These are phyloP conservation scores for Rhizopogon vinicolor DNA, from an alignment of 768 basidiomycete genomes.

Conservation along the genomic window DNA sequence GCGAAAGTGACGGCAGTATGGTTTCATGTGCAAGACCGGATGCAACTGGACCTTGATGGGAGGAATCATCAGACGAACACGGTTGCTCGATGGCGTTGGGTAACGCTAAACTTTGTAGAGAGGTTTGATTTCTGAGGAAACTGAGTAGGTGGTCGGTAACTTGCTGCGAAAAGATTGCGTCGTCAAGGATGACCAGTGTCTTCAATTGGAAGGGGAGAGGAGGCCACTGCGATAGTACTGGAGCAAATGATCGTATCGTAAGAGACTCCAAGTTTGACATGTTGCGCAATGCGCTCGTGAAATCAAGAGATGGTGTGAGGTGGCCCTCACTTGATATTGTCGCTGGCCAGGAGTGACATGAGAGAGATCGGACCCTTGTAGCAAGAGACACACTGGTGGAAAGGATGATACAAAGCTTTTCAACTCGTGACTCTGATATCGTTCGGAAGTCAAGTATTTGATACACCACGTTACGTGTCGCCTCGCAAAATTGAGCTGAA, in stretches of 20 bases:
- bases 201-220: slow-evolving; percentile 17
- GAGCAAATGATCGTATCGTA: slow-evolving; percentile 20
- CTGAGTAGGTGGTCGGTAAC: slow-evolving; percentile 11
- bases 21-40: not conserved
- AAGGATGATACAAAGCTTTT: slow-evolving; percentile 15
- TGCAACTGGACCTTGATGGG: not conserved
- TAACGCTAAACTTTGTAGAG: slow-evolving; percentile 23
- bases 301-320: slow-evolving; percentile 10
- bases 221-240: slow-evolving; percentile 14
- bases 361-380: slow-evolving; percentile 16
- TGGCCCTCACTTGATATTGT: slow-evolving; percentile 5
- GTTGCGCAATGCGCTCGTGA: slow-evolving; percentile 22
- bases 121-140: slow-evolving; percentile 21
- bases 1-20: slow-evolving; percentile 19
- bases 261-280: slow-evolving; percentile 25
- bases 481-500: slow-evolving; percentile 16
- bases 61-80: not conserved
- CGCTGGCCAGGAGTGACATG: slow-evolving; percentile 19
- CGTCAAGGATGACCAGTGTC: slow-evolving; percentile 25
- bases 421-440: slow-evolving; percentile 7
- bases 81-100: slow-evolving; percentile 19
- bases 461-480: slow-evolving; percentile 19
- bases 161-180: slow-evolving; percentile 17
- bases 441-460: slow-evolving; percentile 14
- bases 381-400: slow-evolving; percentile 18